Percentiles rank a stretch among this genome's conserved stretches.
These are phyloP conservation scores for Alternaria sp. DNA, from an alignment of 2,329 filamentous ascomycete genomes.

Conservation along the genomic window DNA sequence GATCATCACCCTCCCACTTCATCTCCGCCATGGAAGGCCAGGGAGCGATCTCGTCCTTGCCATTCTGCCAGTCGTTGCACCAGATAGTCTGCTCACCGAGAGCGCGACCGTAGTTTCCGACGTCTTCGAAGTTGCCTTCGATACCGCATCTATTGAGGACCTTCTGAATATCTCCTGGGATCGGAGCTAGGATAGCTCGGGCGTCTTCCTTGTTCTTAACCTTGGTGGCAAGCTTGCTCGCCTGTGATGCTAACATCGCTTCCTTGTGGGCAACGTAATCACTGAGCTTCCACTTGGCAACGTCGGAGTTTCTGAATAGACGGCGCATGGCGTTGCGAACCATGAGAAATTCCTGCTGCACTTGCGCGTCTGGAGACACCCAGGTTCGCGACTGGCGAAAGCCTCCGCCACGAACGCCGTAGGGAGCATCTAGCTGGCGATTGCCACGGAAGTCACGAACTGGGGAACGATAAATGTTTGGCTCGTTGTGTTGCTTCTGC, in stretches of 20 bases:
- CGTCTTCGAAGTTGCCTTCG: conserved; percentile 31
- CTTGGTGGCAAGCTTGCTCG: conserved; percentile 23
- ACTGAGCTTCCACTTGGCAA: conserved; percentile 42
- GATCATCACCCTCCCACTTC: conserved; percentile 59
- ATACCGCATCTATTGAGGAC: conserved; percentile 27
- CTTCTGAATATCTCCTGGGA: conserved; percentile 20
- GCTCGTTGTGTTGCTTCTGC: background rate
- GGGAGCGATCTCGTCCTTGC: conserved; percentile 48
- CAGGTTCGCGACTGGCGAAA: conserved; percentile 34
- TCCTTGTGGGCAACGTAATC: conserved; percentile 46
- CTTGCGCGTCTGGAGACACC: conserved; percentile 36
- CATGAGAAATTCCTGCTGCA: conserved; percentile 39
- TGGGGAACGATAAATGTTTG: background rate
- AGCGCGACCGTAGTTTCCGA: conserved; percentile 40
- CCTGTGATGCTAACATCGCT: conserved; percentile 30
- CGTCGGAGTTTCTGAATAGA: conserved; percentile 44
- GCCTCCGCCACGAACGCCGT: conserved; percentile 11
- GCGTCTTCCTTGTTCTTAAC: conserved; percentile 25
- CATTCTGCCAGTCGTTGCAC: conserved; percentile 44
- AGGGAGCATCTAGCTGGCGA: conserved; percentile 1
- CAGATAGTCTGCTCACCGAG: conserved; percentile 53
- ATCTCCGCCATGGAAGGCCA: conserved; percentile 54
- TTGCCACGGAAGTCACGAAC: conserved; percentile 6
- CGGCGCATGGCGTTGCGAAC: conserved; percentile 47
- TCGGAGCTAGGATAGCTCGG: background rate